A percentile compares a stretch with the other conserved stretches of the same genome.
Conservation (phyloP, 345 rosid genomes). For the Eucalyptus curtisii region DNA sequence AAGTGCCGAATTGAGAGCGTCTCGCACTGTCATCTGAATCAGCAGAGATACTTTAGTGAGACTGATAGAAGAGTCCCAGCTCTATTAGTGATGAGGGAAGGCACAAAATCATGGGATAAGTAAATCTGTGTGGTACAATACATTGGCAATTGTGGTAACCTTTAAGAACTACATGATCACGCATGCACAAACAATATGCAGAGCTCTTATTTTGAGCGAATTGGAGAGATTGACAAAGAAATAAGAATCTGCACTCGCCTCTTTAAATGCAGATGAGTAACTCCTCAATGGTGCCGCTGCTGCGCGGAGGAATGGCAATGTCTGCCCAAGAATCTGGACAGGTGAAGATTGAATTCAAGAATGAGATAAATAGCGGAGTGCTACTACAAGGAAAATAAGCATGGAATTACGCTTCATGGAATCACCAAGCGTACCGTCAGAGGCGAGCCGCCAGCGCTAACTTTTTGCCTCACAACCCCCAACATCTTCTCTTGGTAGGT, state of each 20-base stretch:
- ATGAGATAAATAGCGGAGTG: background rate
- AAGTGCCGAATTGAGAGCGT: conserved; percentile 86
- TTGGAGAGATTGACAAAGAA: background rate
- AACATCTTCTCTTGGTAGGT: conserved; percentile 26
- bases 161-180: background rate
- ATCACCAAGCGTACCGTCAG: background rate
- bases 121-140: background rate
- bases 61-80: background rate
- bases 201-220: background rate
- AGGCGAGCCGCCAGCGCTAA: conserved; percentile 23
- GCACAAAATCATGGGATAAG: background rate
- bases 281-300: conserved; percentile 32
- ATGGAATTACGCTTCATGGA: too few species aligned
- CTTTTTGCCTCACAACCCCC: conserved; percentile 44
- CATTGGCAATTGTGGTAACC: background rate
- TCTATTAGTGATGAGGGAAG: background rate
- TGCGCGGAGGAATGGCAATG: conserved; percentile 37
- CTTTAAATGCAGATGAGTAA: conserved; percentile 56
- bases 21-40: conserved; percentile 77
- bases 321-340: conserved; percentile 19
- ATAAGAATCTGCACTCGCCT: conserved; percentile 18
- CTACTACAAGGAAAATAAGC: background rate
- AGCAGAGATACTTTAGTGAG: background rate
- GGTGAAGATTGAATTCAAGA: background rate
- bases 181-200: background rate